Evolutionary conservation across 805 yeast species (phyloP).

Genomic region (Saccharomyces jurei): DNA sequence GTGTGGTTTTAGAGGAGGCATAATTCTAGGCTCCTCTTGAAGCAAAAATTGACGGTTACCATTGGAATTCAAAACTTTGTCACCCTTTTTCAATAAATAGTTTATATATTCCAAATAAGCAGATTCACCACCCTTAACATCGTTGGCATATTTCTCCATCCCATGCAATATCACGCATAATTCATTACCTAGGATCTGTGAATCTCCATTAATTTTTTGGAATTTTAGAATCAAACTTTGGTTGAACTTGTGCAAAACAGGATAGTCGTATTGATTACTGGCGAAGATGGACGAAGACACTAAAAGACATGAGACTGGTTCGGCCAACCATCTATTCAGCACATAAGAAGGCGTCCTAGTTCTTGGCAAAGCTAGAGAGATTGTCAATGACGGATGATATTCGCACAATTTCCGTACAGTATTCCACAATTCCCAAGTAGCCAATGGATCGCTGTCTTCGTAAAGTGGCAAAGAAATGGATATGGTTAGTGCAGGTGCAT

Average conservation of each 20-base stretch:
- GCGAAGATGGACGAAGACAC: slow-evolving; percentile 50
- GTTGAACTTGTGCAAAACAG: slow-evolving; percentile 53
- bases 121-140: slow-evolving; percentile 31
- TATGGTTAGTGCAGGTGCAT: slow-evolving; percentile 26
- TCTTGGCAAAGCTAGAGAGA: slow-evolving; percentile 69
- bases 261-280: slow-evolving; percentile 51
- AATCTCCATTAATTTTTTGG: slow-evolving; percentile 34
- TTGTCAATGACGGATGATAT: slow-evolving; percentile 50
- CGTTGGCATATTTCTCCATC: slow-evolving; percentile 34
- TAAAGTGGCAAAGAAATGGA: slow-evolving; percentile 44
- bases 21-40: slow-evolving; percentile 2
- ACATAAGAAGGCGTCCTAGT: slow-evolving; percentile 43
- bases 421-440: slow-evolving; percentile 74
- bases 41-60: not conserved
- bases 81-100: slow-evolving; percentile 33
- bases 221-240: slow-evolving; percentile 42
- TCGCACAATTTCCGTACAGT: slow-evolving; percentile 49
- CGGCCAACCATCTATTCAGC: slow-evolving; percentile 56
- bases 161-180: slow-evolving; percentile 46
- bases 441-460: slow-evolving; percentile 44
- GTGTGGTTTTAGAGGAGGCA: slow-evolving; percentile 69
- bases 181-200: slow-evolving; percentile 25
- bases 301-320: slow-evolving; percentile 53
- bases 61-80: slow-evolving; percentile 11
- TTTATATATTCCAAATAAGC: slow-evolving; percentile 39